Evolutionary conservation across 371 early-diverging fungal species (phyloP).

Genomic region (Mortierella polycephala): DNA sequence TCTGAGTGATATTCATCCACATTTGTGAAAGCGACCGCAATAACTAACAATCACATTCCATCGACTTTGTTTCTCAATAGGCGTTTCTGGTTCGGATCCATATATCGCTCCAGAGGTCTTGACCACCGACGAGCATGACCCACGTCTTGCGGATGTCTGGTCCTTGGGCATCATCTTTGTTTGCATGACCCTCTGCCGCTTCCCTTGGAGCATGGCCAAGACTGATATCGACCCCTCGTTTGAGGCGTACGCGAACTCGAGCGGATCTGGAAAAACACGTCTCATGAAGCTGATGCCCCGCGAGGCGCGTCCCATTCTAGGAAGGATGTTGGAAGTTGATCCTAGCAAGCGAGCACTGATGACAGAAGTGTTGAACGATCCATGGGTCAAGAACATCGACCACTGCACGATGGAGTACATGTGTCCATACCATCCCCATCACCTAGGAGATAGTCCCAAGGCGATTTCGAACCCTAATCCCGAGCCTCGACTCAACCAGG

Average conservation of each 20-base stretch:
- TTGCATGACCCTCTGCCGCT: constrained; percentile 73
- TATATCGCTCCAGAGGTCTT: constrained; percentile 72
- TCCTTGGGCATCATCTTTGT: constrained; percentile 76
- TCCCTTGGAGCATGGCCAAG: constrained; percentile 73
- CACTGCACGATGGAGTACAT: constrained; percentile 57
- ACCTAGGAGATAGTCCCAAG: constrained; percentile 41
- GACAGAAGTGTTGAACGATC: constrained; percentile 58
- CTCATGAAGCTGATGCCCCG: constrained; percentile 61
- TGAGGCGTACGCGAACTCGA: constrained; percentile 54
- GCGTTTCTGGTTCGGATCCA: constrained; percentile 67
- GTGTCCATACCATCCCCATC: constrained; percentile 57
- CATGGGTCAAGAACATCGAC: constrained; percentile 65
- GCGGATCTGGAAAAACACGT: constrained; percentile 55
- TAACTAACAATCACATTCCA: constrained; percentile 3
- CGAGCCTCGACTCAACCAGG: constrained; percentile 16
- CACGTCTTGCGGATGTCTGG: constrained; percentile 75
- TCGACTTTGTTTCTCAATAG: constrained; percentile 20
- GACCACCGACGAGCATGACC: constrained; percentile 62
- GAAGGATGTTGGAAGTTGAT: constrained; percentile 61
- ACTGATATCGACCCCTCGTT: constrained; percentile 59
- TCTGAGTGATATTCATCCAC: constrained; percentile 8
- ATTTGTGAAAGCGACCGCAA: background rate
- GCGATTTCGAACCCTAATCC: constrained; percentile 30
- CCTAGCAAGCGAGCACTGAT: constrained; percentile 61
- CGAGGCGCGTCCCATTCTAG: constrained; percentile 56